Conservation (phyloP, 176 grass and related monocot species). For the Triticum urartu region DNA sequence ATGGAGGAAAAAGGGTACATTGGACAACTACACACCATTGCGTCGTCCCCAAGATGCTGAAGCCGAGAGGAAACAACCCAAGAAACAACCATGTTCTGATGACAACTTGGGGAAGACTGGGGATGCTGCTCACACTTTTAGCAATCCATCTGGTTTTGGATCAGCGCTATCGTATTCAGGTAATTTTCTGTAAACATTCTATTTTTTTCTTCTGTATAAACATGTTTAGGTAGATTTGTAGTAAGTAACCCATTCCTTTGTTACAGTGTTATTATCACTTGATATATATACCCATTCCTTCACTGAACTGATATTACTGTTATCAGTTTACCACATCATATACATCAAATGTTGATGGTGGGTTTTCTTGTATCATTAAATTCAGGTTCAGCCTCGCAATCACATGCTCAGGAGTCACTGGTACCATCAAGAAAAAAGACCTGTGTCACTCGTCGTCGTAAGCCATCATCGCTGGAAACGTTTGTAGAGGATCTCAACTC, state of each 20-base stretch:
- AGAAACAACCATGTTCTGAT: conserved; percentile 58
- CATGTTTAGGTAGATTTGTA: conserved; percentile 12
- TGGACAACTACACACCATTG: conserved; percentile 77
- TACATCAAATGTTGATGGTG: conserved; percentile 9
- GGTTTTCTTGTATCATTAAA: conserved; percentile 10
- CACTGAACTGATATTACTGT: background rate
- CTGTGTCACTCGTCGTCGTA: conserved; percentile 33
- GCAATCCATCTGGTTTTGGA: conserved; percentile 62
- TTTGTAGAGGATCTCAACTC: conserved; percentile 79
- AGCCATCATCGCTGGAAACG: conserved; percentile 61
- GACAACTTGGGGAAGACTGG: conserved; percentile 70
- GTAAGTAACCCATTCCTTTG: too few species aligned
- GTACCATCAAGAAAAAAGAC: conserved; percentile 80
- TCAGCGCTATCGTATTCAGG: conserved; percentile 65
- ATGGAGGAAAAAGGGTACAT: conserved; percentile 84
- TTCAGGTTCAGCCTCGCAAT: conserved; percentile 74
- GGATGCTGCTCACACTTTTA: conserved; percentile 39
- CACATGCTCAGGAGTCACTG: conserved; percentile 72
- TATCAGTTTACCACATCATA: background rate
- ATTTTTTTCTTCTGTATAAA: background rate
- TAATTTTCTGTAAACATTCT: too few species aligned
- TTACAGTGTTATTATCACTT: background rate
- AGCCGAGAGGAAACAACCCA: conserved; percentile 41
- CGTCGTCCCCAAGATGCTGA: conserved; percentile 57
- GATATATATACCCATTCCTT: background rate